phyloP scores from a whole-genome alignment of 345 rosid species.

The Ricinus communis region DNA sequence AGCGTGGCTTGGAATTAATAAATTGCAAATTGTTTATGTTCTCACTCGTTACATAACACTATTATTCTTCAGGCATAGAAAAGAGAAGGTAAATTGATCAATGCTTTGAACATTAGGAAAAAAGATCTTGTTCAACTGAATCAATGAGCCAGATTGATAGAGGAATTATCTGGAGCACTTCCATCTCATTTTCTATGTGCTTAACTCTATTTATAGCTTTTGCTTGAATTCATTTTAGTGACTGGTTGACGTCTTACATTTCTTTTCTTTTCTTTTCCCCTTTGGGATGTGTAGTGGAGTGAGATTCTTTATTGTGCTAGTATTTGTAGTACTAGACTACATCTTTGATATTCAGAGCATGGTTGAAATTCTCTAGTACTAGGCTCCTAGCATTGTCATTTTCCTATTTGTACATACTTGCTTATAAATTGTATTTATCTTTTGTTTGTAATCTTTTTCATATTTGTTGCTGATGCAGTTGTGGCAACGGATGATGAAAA shows the following conservation, averaged over 20 bases:
- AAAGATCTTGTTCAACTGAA: too few relatives aligned
- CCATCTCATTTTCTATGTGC: too few relatives aligned
- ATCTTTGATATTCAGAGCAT: too few relatives aligned
- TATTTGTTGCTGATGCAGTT: constrained; percentile 42
- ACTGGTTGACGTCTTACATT: not conserved
- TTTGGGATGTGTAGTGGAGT: too few relatives aligned
- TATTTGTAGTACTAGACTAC: not conserved
- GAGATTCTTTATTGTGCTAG: not conserved
- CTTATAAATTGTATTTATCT: not conserved
- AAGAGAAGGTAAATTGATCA: too few relatives aligned
- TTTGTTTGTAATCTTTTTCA: not conserved
- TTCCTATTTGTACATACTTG: not conserved
- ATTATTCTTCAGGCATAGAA: not conserved
- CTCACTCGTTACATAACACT: not conserved
- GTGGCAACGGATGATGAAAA: constrained; percentile 92
- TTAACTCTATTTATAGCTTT: too few relatives aligned
- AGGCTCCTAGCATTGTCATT: too few relatives aligned
- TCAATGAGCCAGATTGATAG: too few relatives aligned
- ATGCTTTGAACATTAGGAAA: too few relatives aligned
- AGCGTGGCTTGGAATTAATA: not conserved
- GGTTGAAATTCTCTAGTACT: too few relatives aligned
- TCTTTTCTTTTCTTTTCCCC: not conserved
- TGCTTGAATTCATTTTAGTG: not conserved
- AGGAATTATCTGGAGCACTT: too few relatives aligned
- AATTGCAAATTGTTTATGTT: not conserved